Conservation (phyloP, 2,329 filamentous ascomycete genomes). For the Neurospora crassa region DNA sequence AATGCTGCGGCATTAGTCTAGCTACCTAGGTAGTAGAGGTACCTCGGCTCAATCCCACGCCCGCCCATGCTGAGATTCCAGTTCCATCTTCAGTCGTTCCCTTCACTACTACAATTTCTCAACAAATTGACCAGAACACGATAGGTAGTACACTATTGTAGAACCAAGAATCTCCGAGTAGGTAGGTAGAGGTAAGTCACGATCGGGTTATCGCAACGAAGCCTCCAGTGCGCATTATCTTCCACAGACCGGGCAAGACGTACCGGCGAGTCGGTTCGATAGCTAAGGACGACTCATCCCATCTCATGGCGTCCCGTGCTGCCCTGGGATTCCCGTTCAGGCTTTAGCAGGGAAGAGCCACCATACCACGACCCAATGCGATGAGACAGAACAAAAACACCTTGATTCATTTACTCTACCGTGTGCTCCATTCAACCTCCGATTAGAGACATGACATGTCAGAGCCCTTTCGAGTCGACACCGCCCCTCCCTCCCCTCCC, state of each 20-base stretch:
- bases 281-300: background rate
- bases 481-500: background rate
- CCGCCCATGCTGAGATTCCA: background rate
- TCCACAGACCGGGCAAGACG: background rate
- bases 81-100: background rate
- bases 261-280: background rate
- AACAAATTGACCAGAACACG: background rate
- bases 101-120: background rate
- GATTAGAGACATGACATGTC: background rate
- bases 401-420: background rate
- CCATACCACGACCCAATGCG: background rate
- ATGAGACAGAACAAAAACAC: background rate
- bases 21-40: no score
- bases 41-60: background rate
- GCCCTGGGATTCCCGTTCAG: background rate
- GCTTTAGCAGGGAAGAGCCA: background rate
- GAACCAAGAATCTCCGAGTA: background rate
- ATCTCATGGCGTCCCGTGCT: background rate
- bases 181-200: background rate
- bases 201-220: no score
- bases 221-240: background rate
- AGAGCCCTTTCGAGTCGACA: background rate
- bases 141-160: background rate
- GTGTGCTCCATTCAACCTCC: background rate
- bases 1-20: background rate